Percentiles rank a stretch among this genome's conserved stretches.
phyloP scores from a whole-genome alignment of 2,329 filamentous ascomycete species.

The Fusarium succisae region DNA sequence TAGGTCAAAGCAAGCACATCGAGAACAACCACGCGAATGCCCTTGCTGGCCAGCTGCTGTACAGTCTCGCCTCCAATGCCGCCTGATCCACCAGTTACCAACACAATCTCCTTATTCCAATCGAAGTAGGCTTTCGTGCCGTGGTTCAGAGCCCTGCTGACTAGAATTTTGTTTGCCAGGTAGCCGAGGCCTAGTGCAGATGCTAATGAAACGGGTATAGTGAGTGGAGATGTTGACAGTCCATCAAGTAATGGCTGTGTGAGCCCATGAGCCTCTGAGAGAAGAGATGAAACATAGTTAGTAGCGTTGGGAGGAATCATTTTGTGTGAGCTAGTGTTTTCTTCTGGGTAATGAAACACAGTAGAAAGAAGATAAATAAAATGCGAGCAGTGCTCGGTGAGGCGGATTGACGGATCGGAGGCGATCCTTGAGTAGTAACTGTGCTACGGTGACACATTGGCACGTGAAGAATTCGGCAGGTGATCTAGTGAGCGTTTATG shows the following conservation, averaged over 20 bases:
- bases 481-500: background rate
- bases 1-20: background rate
- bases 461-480: background rate
- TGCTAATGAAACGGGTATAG: background rate
- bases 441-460: background rate
- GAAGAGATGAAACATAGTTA: background rate
- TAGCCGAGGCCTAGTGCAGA: background rate
- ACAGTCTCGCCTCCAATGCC: background rate
- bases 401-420: background rate
- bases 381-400: background rate
- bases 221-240: background rate
- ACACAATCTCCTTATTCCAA: background rate
- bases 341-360: rapidly evolving
- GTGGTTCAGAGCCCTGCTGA: background rate
- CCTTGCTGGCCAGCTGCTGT: background rate
- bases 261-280: background rate
- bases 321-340: background rate
- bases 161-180: background rate
- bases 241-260: background rate
- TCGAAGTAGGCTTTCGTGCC: background rate
- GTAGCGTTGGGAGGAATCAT: background rate
- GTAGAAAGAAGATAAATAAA: background rate
- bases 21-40: background rate
- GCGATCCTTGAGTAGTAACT: background rate
- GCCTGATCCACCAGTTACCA: background rate